Conservation (phyloP, 148 eudicot genomes). For the Dysphania ambrosioides region DNA sequence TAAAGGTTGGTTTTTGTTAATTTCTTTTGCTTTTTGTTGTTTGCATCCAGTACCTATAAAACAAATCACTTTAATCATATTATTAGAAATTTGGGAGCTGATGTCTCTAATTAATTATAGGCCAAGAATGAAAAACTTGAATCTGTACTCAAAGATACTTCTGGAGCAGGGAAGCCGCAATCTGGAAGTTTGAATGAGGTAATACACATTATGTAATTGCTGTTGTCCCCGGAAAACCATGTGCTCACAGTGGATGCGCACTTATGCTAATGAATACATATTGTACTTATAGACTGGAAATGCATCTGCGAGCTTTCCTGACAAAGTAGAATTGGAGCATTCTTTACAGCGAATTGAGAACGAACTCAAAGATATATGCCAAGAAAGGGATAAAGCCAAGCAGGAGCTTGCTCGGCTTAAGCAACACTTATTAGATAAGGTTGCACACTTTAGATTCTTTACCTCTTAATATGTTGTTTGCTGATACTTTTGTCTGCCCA, state of each 20-base stretch:
- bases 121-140: constrained; percentile 51
- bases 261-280: constrained; percentile 9
- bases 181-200: constrained; percentile 41
- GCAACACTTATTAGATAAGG: constrained; percentile 97
- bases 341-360: constrained; percentile 64
- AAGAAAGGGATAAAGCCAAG: constrained; percentile 71
- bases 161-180: constrained; percentile 22
- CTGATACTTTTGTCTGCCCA: not conserved
- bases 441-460: constrained; percentile 20
- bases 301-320: constrained; percentile 44
- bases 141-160: constrained; percentile 41
- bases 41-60: not conserved
- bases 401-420: constrained; percentile 87
- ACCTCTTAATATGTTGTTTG: not conserved
- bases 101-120: constrained; percentile 30
- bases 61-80: too few species aligned
- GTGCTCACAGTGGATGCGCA: not conserved
- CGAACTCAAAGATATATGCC: constrained; percentile 64
- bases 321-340: constrained; percentile 57
- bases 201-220: not conserved
- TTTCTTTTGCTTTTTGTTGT: not conserved
- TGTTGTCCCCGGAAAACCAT: constrained; percentile 5
- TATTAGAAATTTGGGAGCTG: constrained; percentile 5
- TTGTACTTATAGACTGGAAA: constrained; percentile 30
- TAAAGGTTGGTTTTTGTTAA: constrained; percentile 68